Conservation (phyloP, 768 basidiomycete species). For the Pulveroboletus sp. region DNA sequence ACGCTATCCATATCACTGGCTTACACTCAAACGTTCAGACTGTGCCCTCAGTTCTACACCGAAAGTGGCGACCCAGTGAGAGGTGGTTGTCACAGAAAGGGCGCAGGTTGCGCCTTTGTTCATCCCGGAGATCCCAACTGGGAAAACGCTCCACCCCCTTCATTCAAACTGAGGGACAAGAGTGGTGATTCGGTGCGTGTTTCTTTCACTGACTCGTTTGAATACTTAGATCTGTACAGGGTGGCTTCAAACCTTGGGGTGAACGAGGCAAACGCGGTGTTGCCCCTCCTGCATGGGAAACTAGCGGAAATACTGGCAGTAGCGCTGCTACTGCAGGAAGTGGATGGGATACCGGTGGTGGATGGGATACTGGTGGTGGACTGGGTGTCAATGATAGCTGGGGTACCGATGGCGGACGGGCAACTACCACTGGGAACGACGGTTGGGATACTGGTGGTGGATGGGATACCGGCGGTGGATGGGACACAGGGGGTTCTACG, state of each 20-base stretch:
- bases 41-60: conserved; percentile 25
- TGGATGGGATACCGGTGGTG: conserved; percentile 10
- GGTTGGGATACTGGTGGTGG: conserved; percentile 11
- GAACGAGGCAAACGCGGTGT: not conserved
- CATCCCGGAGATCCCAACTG: conserved; percentile 30
- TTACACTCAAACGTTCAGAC: conserved; percentile 3
- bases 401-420: conserved; percentile 5
- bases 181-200: conserved; percentile 19
- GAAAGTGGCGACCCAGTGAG: conserved; percentile 25
- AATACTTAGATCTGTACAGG: conserved; percentile 3
- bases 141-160: conserved; percentile 15
- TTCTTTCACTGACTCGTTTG: not conserved
- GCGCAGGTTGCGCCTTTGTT: conserved; percentile 25
- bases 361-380: conserved; percentile 10
- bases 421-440: not conserved
- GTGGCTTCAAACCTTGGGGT: conserved; percentile 6
- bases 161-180: conserved; percentile 9
- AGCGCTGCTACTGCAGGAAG: not conserved
- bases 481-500: conserved; percentile 2
- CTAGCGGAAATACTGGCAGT: not conserved
- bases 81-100: conserved; percentile 26
- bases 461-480: conserved; percentile 11
- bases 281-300: not conserved
- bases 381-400: no score
- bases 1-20: conserved; percentile 8